Conservation (phyloP, 1,139 yeast genomes). For the Kodamaea alishanica region DNA sequence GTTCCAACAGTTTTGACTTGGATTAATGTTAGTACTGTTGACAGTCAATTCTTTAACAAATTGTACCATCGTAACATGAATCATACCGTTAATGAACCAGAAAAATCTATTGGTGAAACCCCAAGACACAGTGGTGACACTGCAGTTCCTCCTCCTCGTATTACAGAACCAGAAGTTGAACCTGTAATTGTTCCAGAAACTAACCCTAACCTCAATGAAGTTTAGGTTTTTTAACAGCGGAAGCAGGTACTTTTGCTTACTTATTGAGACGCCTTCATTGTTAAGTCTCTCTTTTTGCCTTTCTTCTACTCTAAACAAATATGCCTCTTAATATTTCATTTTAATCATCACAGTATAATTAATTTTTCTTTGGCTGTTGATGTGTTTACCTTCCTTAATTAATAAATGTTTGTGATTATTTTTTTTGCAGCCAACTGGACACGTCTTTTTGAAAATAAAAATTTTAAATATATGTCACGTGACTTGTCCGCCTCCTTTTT, state of each 20-base stretch:
- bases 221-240: too few relatives aligned
- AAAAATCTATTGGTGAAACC: constrained; percentile 23
- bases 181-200: background rate
- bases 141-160: constrained; percentile 15
- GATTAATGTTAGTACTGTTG: constrained; percentile 25
- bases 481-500: background rate
- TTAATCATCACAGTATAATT: background rate
- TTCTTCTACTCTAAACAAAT: too few relatives aligned
- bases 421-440: background rate
- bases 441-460: too few relatives aligned
- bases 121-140: constrained; percentile 21
- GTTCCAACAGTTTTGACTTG: constrained; percentile 40
- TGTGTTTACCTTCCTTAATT: background rate
- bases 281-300: too few relatives aligned
- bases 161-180: constrained; percentile 22
- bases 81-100: constrained; percentile 10
- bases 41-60: constrained; percentile 30
- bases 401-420: background rate
- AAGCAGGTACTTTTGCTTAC: too few relatives aligned
- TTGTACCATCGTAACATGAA: constrained; percentile 1
- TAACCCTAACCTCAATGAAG: too few relatives aligned
- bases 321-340: background rate
- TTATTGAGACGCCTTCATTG: too few relatives aligned
- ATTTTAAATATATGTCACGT: too few relatives aligned
- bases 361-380: background rate